Evolutionary conservation across 2,329 filamentous ascomycete genomes (phyloP), one percentile per base, ranked within the genome.

Genomic region (Fusarium pseudocircinatum): DNA sequence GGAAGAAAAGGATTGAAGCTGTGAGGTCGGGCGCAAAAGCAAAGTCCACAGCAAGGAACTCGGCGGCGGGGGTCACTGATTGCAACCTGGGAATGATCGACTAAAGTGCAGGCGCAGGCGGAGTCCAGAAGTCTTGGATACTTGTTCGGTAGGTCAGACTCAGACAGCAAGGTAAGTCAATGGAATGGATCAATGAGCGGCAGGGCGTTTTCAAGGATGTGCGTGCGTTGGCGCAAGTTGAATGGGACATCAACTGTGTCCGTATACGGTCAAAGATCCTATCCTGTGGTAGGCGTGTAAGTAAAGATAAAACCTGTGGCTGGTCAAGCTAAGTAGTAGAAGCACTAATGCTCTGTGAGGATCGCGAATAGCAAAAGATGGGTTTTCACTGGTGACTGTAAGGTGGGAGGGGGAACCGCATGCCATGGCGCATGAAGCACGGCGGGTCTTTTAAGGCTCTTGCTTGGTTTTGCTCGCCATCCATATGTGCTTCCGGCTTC

Each of bases 381-480:
- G 52, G 42, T 59, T 74, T 61, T 74, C 69, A 74, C 72, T 75
- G 69, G 72, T 72, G 60, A 58, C 53, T 49, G 50, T 52, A 56
- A 72, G 69, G 68, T 69, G 49, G 60, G 60, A 57, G 56, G 66
- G 59, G 69, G 46, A 63, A 60, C 42, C 40, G 60, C 53, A 49
- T 69, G 43, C n/a, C 50, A 69, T 53, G 72, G 70, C 67, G 76
- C 73, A 78, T 77, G 66, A 65, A 73, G 73, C 69, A 72, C 69
- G 69, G 75, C 72, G 66, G 68, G 76, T 75, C 76, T 74, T 68
- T 75, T 67, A 66, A 74, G 50, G 63, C 73, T 72, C 44, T 72
- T 47, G 39, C 61, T 64, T 54, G 42, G 47, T 71, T 46, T 63
- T 67, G 54, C 50, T 43, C 36, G 50, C 32, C 46, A 49, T n/a